Base-by-base conservation (phyloP, 2,329 filamentous ascomycete genomes). In the Cladosporium sp. region DNA sequence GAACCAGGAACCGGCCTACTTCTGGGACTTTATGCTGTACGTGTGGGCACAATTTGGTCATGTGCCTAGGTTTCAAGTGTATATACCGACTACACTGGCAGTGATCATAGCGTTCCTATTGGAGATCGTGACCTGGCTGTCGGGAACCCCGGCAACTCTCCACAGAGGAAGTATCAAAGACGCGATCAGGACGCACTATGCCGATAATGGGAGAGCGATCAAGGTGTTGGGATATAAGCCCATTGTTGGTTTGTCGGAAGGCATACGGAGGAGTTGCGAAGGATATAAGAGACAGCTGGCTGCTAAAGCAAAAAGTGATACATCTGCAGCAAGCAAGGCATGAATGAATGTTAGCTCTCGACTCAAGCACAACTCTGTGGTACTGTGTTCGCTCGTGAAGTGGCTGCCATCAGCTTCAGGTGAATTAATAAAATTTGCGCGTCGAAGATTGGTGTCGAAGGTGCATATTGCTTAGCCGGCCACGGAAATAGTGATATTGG, bases 11-110 rank as follows among this genome's bases (percentile, higher is more conserved):
- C 59, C 59, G 2, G 59, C 47, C 12, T 74, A 86, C 73, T 95
- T 96, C 75, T 95, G 94, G 86, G 91, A 96, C 74, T 89, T 95
- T 71, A 85, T 89, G 60, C 83, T 90, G 40, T 85, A 86, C 39
- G 82, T 96, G 49, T 97, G 90, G 90, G 80, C 78, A 8, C 70
- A 78, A 30, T 85, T 85, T 65, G 82, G 76, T 0, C 81, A 83
- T 64, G 74, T 80, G 25, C 83, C 83, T 5, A 66, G 67, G 0
- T 81, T 75, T 52, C 67, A 80, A 49, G 59, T 85, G 7, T 71
- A 67, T 30, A 76, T 86, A 14, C 82, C 83, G 0, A 67, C 73
- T 59, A 34, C 64, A 3, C 42, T 84, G 61, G 82, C 80, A 6
- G 81, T 78, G 73, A 63, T 79, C 51, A 67, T 76, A 52, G 83